A percentile compares a stretch with the other conserved stretches of the same genome.
Evolutionary conservation across 83 land plant species (phyloP).

Genomic region (Picea abies): DNA sequence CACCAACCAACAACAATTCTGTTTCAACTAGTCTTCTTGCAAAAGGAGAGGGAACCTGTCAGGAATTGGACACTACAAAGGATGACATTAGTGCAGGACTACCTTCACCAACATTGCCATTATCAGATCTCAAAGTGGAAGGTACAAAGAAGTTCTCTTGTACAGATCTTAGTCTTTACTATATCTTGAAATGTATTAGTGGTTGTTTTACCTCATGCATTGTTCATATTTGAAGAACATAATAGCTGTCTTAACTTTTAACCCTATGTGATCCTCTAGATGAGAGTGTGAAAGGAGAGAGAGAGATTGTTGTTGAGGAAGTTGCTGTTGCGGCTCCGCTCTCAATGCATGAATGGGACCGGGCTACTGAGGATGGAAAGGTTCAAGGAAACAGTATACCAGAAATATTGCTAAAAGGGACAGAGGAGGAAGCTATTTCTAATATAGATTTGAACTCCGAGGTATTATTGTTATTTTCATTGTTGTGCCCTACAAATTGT

Average conservation of each 20-base stretch:
- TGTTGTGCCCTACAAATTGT: background rate
- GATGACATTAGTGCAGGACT: background rate
- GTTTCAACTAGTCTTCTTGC: background rate
- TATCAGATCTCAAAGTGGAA: slow-evolving; percentile 13
- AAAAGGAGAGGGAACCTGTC: slow-evolving; percentile 2
- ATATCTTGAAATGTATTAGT: background rate
- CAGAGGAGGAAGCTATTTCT: slow-evolving; percentile 1
- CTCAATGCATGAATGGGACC: background rate
- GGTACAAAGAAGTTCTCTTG: background rate
- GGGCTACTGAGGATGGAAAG: background rate
- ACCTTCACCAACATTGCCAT: background rate
- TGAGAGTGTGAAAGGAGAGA: background rate
- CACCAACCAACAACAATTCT: background rate
- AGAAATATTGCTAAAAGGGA: background rate
- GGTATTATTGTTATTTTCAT: background rate
- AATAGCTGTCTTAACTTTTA: background rate
- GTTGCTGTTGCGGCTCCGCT: background rate
- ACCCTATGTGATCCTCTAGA: background rate
- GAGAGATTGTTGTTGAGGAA: background rate
- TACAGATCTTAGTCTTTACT: background rate
- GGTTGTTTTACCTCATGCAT: background rate
- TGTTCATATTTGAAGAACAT: background rate
- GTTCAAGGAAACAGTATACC: background rate
- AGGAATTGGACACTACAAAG: background rate
- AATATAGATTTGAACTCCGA: slow-evolving; percentile 3